A percentile compares a stretch with the other conserved stretches of the same genome.
phyloP scores from a whole-genome alignment of 2,329 filamentous ascomycete species.

The Hawksworthiomyces lignivorus region DNA sequence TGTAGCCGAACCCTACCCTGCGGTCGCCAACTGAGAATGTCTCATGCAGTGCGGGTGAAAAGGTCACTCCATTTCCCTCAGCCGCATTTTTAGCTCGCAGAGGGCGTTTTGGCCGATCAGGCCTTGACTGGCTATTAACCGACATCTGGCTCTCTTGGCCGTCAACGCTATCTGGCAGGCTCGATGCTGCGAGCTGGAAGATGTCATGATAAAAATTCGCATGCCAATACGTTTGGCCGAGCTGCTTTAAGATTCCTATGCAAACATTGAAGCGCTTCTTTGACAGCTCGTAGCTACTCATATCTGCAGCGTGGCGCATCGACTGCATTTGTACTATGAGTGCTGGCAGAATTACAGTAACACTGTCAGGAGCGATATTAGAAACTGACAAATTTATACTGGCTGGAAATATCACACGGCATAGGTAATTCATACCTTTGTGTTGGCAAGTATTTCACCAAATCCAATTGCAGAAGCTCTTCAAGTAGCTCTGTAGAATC shows the following conservation, averaged over 20 bases:
- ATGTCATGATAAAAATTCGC: slow-evolving; percentile 17
- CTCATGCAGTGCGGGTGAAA: no score
- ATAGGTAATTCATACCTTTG: slow-evolving; percentile 15
- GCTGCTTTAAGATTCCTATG: slow-evolving; percentile 13
- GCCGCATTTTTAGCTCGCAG: no score
- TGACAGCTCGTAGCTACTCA: background rate
- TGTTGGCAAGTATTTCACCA: slow-evolving; percentile 15
- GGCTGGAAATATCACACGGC: no score
- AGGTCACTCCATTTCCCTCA: no score
- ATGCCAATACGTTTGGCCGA: slow-evolving; percentile 17
- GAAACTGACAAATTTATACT: no score
- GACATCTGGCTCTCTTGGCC: no score
- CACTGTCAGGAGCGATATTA: no score
- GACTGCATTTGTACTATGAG: slow-evolving; percentile 16
- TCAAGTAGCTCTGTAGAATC: slow-evolving; percentile 13
- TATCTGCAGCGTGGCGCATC: slow-evolving; percentile 4
- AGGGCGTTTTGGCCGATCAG: background rate
- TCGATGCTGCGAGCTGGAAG: slow-evolving; percentile 12
- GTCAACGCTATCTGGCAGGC: no score
- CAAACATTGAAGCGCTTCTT: slow-evolving; percentile 12
- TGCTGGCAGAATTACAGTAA: slow-evolving; percentile 12
- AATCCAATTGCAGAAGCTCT: slow-evolving; percentile 11
- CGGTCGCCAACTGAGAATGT: no score
- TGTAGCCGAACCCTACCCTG: no score
- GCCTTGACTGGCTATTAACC: background rate